Conservation (phyloP, 1,284 basidiomycete species). For the Neonothopanus nambi region DNA sequence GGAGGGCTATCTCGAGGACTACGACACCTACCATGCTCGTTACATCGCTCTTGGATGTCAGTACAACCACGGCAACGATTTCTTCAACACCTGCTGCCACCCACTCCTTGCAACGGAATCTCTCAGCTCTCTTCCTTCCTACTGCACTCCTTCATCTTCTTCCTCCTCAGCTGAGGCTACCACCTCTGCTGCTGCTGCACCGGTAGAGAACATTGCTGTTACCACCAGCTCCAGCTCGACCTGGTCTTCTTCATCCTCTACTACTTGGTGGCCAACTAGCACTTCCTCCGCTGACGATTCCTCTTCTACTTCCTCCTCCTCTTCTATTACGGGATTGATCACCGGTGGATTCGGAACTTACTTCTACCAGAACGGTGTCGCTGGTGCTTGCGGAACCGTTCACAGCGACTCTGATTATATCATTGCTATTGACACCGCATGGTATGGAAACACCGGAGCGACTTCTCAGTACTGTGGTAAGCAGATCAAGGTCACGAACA, state of each 20-base stretch:
- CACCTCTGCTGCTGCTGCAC: slow-evolving; percentile 27
- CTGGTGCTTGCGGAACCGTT: slow-evolving; percentile 73
- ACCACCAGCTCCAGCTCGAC: slow-evolving; percentile 7
- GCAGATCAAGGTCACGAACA: slow-evolving; percentile 60
- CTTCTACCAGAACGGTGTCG: slow-evolving; percentile 67
- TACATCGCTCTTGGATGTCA: slow-evolving; percentile 61
- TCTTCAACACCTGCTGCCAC: slow-evolving; percentile 60
- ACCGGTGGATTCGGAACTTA: slow-evolving; percentile 51
- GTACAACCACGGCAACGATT: slow-evolving; percentile 51
- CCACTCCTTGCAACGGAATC: slow-evolving; percentile 43
- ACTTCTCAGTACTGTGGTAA: slow-evolving; percentile 69
- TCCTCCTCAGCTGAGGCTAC: slow-evolving; percentile 42
- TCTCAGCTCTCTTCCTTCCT: neutral
- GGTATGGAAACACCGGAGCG: slow-evolving; percentile 34
- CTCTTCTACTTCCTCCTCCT: neutral
- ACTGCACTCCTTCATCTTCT: slow-evolving; percentile 26
- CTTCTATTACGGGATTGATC: neutral
- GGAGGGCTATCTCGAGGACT: slow-evolving; percentile 46
- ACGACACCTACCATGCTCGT: slow-evolving; percentile 64
- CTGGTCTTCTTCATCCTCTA: slow-evolving; percentile 12
- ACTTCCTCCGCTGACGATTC: neutral
- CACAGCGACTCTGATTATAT: slow-evolving; percentile 67
- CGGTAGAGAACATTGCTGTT: slow-evolving; percentile 30
- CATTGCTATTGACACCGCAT: slow-evolving; percentile 61
- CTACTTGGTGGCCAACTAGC: slow-evolving; percentile 8